Evolutionary conservation across 1,284 basidiomycete genomes (phyloP).

Genomic region (Cryptococcus maquisensis): DNA sequence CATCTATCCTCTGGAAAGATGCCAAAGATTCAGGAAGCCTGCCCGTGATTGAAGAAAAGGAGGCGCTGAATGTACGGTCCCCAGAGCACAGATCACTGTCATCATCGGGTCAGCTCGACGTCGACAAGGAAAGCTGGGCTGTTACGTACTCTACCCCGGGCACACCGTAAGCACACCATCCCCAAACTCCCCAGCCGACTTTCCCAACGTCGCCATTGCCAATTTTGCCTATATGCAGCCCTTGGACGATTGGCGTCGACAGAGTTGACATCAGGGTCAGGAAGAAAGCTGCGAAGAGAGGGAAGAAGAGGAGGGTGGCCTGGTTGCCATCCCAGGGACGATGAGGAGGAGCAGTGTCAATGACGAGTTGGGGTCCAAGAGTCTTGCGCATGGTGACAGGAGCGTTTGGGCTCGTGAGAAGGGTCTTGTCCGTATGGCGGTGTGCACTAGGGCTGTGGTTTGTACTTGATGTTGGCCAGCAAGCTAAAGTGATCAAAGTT

Average conservation of each 20-base stretch:
- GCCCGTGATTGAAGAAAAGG: constrained; percentile 6
- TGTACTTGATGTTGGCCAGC: neutral
- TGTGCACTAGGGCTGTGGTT: neutral
- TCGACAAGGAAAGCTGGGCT: too few species aligned
- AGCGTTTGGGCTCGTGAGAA: neutral
- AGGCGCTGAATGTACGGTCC: constrained; percentile 8
- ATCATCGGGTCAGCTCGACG: neutral
- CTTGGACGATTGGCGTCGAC: constrained; percentile 24
- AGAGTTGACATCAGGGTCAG: constrained; percentile 24
- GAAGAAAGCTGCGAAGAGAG: constrained; percentile 22
- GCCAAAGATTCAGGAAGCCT: constrained; percentile 12
- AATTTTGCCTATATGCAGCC: constrained; percentile 18
- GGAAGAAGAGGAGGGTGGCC: constrained; percentile 35
- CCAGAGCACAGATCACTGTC: constrained; percentile 12
- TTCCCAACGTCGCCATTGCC: constrained; percentile 13
- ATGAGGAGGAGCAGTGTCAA: constrained; percentile 18
- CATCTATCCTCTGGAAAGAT: constrained; percentile 4
- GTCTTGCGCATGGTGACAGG: constrained; percentile 9
- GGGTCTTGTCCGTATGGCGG: neutral
- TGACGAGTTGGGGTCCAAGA: constrained; percentile 13
- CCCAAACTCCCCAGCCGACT: constrained; percentile 30
- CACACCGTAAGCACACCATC: constrained; percentile 24
- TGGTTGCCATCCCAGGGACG: constrained; percentile 23
- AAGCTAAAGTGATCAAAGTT: neutral
- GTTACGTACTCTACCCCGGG: neutral